These are phyloP conservation scores for Papiliotrema terrestris DNA, from an alignment of 1,284 basidiomycete species.

Conservation along the genomic window DNA sequence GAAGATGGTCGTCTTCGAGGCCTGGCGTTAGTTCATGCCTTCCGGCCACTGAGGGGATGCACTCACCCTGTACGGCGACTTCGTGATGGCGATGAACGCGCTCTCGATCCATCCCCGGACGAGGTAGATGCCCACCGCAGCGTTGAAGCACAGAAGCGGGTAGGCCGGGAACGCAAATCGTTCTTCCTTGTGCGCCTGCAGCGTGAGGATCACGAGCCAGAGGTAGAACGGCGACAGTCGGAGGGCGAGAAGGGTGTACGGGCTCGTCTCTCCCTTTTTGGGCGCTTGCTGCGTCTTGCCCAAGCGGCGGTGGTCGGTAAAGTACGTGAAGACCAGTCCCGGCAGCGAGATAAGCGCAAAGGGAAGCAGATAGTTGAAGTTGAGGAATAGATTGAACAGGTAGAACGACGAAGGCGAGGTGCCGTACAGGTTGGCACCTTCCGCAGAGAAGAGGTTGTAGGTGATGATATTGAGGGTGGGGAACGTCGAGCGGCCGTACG, in stretches of 20 bases:
- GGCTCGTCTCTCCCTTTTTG: slow-evolving; percentile 62
- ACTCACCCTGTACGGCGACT: slow-evolving; percentile 75
- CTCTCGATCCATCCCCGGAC: slow-evolving; percentile 79
- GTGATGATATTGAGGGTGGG: slow-evolving; percentile 90
- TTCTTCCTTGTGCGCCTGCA: slow-evolving; percentile 95
- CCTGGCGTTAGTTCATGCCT: slow-evolving; percentile 52
- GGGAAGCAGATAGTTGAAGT: slow-evolving; percentile 83
- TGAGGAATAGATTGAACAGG: slow-evolving; percentile 78
- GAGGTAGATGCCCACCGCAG: slow-evolving; percentile 78
- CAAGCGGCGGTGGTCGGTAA: slow-evolving; percentile 72
- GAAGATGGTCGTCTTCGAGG: slow-evolving; percentile 71
- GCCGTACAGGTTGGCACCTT: slow-evolving; percentile 84
- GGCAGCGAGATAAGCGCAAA: slow-evolving; percentile 79
- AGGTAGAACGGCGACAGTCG: slow-evolving; percentile 82
- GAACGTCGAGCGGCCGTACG: slow-evolving; percentile 74
- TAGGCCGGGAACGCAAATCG: slow-evolving; percentile 96
- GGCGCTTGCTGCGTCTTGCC: slow-evolving; percentile 58
- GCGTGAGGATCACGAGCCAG: slow-evolving; percentile 74
- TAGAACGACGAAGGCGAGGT: slow-evolving; percentile 84
- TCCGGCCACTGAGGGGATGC: neutral
- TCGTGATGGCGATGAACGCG: slow-evolving; percentile 67
- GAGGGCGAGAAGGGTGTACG: slow-evolving; percentile 69
- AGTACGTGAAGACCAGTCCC: slow-evolving; percentile 69
- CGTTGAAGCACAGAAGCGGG: slow-evolving; percentile 89
- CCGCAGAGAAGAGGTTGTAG: slow-evolving; percentile 80